A percentile compares a stretch with the other conserved stretches of the same genome.
Conservation (phyloP, 306 rosid species). For the Prunus mume region DNA sequence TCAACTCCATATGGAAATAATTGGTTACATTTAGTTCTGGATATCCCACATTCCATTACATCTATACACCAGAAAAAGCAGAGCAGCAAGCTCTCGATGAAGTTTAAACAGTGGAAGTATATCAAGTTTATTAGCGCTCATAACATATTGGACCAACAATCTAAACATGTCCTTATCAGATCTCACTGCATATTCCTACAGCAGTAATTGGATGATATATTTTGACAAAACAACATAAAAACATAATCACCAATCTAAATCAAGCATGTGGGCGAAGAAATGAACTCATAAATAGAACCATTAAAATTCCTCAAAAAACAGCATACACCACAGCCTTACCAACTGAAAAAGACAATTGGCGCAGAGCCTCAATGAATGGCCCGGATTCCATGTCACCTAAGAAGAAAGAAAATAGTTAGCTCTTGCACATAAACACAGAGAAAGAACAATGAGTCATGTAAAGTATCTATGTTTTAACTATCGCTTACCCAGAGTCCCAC, state of each 20-base stretch:
- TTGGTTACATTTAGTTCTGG: not conserved
- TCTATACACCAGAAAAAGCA: not conserved
- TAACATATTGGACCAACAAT: not conserved
- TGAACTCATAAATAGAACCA: not conserved
- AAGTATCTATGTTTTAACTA: slow-evolving; percentile 5
- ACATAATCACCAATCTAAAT: not conserved
- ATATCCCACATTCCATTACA: not conserved
- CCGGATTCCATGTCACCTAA: slow-evolving; percentile 95
- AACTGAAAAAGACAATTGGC: slow-evolving; percentile 84
- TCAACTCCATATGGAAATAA: not conserved
- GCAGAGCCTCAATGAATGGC: slow-evolving; percentile 94
- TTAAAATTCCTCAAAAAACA: not conserved
- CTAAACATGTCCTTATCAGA: not conserved
- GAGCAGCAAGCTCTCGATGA: not conserved
- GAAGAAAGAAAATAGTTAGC: slow-evolving; percentile 14
- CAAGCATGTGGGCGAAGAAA: not conserved
- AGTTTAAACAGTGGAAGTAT: not conserved
- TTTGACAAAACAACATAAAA: not conserved
- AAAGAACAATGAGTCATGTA: slow-evolving; percentile 17
- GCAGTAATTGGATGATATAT: not conserved
- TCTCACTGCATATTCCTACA: not conserved
- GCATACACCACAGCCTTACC: slow-evolving; percentile 48
- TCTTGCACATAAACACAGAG: slow-evolving; percentile 1
- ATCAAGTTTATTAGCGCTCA: not conserved
- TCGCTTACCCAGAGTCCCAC: slow-evolving; percentile 89